Evolutionary conservation across 2,329 filamentous ascomycete species (phyloP), one percentile per base, ranked within the genome.

Genomic region (Whalleya microplaca): DNA sequence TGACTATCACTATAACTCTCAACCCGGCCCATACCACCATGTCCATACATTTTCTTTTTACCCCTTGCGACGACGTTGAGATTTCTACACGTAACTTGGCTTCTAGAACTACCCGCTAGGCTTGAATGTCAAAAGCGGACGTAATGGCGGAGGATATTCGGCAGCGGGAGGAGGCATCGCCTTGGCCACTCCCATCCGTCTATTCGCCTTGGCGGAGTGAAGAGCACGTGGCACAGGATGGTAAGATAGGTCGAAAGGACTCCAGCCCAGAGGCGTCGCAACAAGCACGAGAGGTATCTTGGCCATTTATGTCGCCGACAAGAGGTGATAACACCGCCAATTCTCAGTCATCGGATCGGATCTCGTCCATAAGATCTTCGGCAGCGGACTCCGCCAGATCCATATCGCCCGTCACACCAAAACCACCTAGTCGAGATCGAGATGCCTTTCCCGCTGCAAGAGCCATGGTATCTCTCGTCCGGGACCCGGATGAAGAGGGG

Each of bases 191-290:
- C 27, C 65, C 66, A 8, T 68, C 66, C 1, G 64, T 59, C n/a
- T 69, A 63, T 51, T 64, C 66, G 19, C 59, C 63, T 21, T 67
- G 64, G 63, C 40, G 37, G 20, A 40, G 32, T 21, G 45, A 51
- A 14, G 51, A 56, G 6, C 23, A 53, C 16, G 37, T 41, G 8
- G 40, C 53, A 18, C 48, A 27, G 21, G 41, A 58, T 20, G 41
- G 37, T 32, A 46, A 55, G 2, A 21, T 21, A 42, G 27, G 42
- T 12, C 37, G 40, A 18, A 20, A 41, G 40, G 45, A 44, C 20
- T 20, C 50, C 27, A 44, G 29, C n/a, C 18, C 41, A 41, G 53
- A 45, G 21, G 12, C 47, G 16, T 44, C 51, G 29, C 50, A 48
- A 41, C 21, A 56, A 23, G 23, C 45, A 42, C 44, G 43, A 49